Evolutionary conservation across 2,329 filamentous ascomycete genomes (phyloP).

Genomic region (Fusarium torreyae): DNA sequence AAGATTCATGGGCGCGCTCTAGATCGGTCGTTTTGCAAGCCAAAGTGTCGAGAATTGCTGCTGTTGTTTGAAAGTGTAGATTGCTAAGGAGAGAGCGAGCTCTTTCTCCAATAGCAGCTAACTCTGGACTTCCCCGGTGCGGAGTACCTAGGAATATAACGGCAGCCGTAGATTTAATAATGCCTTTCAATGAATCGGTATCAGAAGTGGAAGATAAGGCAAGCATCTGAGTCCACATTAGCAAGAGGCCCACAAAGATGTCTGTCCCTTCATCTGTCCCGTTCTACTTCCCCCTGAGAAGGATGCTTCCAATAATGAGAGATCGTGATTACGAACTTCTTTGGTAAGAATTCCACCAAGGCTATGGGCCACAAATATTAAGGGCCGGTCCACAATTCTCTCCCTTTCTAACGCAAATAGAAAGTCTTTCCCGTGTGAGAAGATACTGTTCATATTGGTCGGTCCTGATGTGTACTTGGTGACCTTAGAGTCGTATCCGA

Average conservation of each 20-base stretch:
- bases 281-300: too few relatives aligned
- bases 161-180: conserved; percentile 45
- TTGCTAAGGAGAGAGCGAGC: conserved; percentile 39
- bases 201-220: conserved; percentile 4
- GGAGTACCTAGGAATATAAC: conserved; percentile 56
- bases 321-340: conserved; percentile 1
- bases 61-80: conserved; percentile 28
- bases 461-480: conserved; percentile 18
- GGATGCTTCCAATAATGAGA: too few relatives aligned
- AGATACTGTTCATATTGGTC: conserved; percentile 15
- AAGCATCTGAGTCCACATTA: conserved; percentile 20
- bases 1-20: conserved; percentile 22
- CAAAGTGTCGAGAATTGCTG: conserved; percentile 15
- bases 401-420: conserved; percentile 11
- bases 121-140: conserved; percentile 50
- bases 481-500: conserved; percentile 35
- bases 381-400: background rate
- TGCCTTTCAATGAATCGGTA: conserved; percentile 21
- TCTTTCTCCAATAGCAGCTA: conserved; percentile 27
- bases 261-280: too few relatives aligned
- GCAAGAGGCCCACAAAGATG: too few relatives aligned
- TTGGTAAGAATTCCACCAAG: conserved; percentile 30
- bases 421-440: conserved; percentile 32
- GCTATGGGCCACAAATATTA: conserved; percentile 29
- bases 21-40: conserved; percentile 31